Evolutionary conservation across 2,329 filamentous ascomycete species (phyloP), one percentile per base, ranked within the genome.

Genomic region (Laburnicola sp.): DNA sequence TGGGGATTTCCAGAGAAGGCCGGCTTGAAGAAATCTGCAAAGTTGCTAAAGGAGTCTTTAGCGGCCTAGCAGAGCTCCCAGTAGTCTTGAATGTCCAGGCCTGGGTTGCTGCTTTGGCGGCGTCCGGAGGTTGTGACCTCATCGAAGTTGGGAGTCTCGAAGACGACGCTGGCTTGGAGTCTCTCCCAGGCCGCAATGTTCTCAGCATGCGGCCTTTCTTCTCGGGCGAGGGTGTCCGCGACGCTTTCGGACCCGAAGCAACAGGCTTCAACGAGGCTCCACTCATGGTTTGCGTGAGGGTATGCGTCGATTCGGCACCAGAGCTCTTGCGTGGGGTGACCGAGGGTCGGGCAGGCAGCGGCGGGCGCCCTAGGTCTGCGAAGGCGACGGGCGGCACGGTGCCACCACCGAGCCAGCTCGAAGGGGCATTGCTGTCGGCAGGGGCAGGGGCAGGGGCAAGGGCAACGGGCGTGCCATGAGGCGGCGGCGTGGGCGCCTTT

Each of bases 361-460:
- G 75, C n/a, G 64, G 66, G 50, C 86, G 84, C n/a, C 88, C 87
- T n/a, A 96, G 78, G 60, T 95, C 87, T 3, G 85, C 82, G 68
- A 95, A 96, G 53, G 81, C 86, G 42, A 92, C 83, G 6, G 89
- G 87, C 40, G 89, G 90, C 56, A 96, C 86, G 1, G 89, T 94
- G 9, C 90, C 89, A 57, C 86, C 82, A 35, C 89, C 91, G 63
- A 96, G 87, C 79, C 84, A 92, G 39, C 54, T 57, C n/a, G 63
- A 62, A 10, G 59, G 43, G 21, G 34, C 55, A 45, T 55, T 55
- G 30, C 53, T 41, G 16, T 60, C 58, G 23, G 45, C 42, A 9
- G 60, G 44, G 6, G 44, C 46, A 7, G 53, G 28, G 4, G 61
- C 48, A 8, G 16, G 16, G 23, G 45, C 42, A 9, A 59, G 44